Conservation (phyloP, 2,329 filamentous ascomycete species). For the Dothistroma septosporum region DNA sequence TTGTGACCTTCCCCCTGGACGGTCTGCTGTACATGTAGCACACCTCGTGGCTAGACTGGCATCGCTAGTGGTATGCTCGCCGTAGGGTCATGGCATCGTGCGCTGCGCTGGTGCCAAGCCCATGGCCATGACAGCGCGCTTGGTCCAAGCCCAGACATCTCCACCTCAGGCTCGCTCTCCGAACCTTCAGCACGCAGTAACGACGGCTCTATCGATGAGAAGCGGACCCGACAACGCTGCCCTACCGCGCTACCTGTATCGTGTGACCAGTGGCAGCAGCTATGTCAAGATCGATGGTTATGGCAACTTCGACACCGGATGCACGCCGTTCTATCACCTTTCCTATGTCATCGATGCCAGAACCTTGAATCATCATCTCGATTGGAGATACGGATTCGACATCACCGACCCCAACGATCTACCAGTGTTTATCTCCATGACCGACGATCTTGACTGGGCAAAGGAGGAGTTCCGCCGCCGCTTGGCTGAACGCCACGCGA, state of each 20-base stretch:
- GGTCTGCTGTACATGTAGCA: too few species aligned
- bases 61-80: background rate
- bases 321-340: background rate
- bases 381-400: background rate
- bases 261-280: background rate
- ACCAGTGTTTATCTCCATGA: background rate
- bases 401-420: background rate
- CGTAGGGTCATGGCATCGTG: background rate
- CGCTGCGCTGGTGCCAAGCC: background rate
- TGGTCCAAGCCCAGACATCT: background rate
- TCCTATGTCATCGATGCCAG: background rate
- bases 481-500: background rate
- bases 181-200: background rate
- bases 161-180: too few species aligned
- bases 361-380: background rate
- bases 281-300: background rate
- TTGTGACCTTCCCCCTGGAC: too few species aligned
- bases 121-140: background rate
- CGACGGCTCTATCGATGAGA: background rate
- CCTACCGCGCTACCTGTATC: background rate
- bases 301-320: background rate
- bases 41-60: background rate
- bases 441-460: background rate
- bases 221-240: background rate
- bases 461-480: background rate